phyloP scores from a whole-genome alignment of 2,329 filamentous ascomycete species.

The Diplodia corticola region DNA sequence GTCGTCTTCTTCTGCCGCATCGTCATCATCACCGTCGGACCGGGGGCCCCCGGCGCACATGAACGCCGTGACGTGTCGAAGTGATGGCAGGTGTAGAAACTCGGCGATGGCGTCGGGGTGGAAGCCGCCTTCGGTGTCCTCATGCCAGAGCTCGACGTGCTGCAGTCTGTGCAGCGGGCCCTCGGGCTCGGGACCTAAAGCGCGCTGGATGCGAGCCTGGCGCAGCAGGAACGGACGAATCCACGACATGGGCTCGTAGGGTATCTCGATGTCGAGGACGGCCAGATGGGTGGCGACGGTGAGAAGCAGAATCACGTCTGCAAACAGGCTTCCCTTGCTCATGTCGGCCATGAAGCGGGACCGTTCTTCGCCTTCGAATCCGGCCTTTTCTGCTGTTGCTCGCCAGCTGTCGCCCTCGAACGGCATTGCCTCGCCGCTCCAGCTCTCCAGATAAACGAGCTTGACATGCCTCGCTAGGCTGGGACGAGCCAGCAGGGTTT shows the following conservation, averaged over 20 bases:
- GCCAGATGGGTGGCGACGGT: background rate
- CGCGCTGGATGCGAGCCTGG: no score
- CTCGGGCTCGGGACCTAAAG: background rate
- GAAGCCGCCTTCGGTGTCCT: background rate
- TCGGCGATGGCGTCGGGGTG: no score
- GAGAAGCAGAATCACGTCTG: background rate
- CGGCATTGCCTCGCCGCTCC: background rate
- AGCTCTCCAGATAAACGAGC: background rate
- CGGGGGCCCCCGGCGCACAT: background rate
- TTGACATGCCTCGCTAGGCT: background rate
- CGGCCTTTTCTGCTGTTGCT: background rate
- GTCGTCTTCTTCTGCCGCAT: background rate
- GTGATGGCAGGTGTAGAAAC: background rate
- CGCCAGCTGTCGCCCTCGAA: background rate
- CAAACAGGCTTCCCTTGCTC: background rate
- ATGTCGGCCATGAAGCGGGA: background rate
- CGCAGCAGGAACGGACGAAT: no score
- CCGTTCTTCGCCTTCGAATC: background rate
- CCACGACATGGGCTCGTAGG: background rate
- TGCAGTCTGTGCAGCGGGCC: background rate
- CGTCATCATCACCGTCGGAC: no score
- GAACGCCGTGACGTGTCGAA: background rate
- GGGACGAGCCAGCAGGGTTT: background rate
- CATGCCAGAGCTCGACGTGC: no score
- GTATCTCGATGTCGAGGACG: background rate